phyloP scores from a whole-genome alignment of 805 yeast species.

The Zygosaccharomyces rouxii region DNA sequence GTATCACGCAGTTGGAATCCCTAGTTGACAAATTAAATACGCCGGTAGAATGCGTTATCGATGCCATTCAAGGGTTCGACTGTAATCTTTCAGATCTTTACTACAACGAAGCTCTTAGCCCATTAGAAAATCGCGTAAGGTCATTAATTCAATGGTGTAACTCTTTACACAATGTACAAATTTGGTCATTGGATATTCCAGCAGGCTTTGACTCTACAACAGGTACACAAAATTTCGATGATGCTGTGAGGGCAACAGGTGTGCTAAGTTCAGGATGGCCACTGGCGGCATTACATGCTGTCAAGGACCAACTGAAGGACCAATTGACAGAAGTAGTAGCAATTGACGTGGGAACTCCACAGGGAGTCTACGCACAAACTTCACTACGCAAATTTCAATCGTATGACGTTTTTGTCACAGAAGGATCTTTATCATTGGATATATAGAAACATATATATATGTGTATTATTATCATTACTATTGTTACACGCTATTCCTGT shows the following conservation, averaged over 20 bases:
- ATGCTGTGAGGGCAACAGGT: conserved; percentile 47
- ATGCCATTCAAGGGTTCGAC: conserved; percentile 82
- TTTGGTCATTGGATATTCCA: conserved; percentile 68
- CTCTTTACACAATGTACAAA: conserved; percentile 10
- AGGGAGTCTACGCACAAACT: conserved; percentile 42
- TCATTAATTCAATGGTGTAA: conserved; percentile 67
- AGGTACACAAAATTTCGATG: conserved; percentile 43
- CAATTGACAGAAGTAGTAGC: conserved; percentile 43
- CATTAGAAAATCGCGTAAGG: conserved; percentile 23
- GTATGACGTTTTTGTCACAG: conserved; percentile 28
- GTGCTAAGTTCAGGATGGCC: conserved; percentile 74
- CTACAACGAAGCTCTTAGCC: conserved; percentile 21
- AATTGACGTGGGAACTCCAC: conserved; percentile 69
- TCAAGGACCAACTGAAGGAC: conserved; percentile 9
- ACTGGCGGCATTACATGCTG: conserved; percentile 47
- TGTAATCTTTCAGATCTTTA: conserved; percentile 53
- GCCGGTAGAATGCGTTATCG: conserved; percentile 75
- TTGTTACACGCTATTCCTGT: neutral
- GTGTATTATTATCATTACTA: neutral
- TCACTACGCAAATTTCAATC: conserved; percentile 47
- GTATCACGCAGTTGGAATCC: conserved; percentile 36
- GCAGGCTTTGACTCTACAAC: conserved; percentile 81
- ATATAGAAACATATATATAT: neutral
- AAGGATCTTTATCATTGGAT: conserved; percentile 17
- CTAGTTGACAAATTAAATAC: conserved; percentile 50